Conservation (phyloP, 176 grass and related monocot genomes). For the Aechmea fasciata region DNA sequence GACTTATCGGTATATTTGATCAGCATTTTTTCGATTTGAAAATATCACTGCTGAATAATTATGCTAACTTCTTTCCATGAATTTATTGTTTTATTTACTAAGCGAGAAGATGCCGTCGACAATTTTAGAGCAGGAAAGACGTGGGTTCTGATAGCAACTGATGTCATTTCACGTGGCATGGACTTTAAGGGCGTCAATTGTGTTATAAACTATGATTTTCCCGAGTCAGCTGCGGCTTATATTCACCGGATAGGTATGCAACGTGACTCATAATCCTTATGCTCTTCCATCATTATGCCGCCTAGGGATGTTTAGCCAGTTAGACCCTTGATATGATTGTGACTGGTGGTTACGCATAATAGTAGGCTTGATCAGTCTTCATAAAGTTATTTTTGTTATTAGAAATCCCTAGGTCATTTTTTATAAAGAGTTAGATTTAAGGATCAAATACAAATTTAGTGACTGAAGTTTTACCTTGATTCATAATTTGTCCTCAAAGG, state of each 20-base stretch:
- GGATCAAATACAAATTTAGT: too few relatives aligned
- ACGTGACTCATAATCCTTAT: neutral
- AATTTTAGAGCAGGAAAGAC: conserved; percentile 88
- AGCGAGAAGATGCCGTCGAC: conserved; percentile 91
- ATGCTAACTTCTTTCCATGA: conserved; percentile 1
- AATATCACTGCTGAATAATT: neutral
- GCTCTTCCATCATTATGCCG: conserved; percentile 3
- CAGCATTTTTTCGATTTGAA: neutral
- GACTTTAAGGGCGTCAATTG: conserved; percentile 94
- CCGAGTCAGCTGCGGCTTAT: conserved; percentile 77
- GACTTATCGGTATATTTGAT: neutral
- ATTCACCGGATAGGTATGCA: conserved; percentile 84
- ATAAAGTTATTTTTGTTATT: too few relatives aligned
- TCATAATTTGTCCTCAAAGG: too few relatives aligned
- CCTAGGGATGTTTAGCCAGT: neutral
- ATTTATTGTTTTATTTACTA: conserved; percentile 23
- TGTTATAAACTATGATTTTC: conserved; percentile 96
- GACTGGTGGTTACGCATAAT: too few relatives aligned
- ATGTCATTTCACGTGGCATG: conserved; percentile 90
- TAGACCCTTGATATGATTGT: neutral
- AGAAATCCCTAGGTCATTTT: too few relatives aligned
- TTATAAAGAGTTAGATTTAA: too few relatives aligned
- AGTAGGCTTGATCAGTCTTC: too few relatives aligned
- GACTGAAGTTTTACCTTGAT: too few relatives aligned
- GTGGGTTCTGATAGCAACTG: conserved; percentile 86